A percentile compares a stretch with the other conserved stretches of the same genome.
Evolutionary conservation across 2,329 filamentous ascomycete species (phyloP).

Genomic region (Aspergillus costaricaensis): DNA sequence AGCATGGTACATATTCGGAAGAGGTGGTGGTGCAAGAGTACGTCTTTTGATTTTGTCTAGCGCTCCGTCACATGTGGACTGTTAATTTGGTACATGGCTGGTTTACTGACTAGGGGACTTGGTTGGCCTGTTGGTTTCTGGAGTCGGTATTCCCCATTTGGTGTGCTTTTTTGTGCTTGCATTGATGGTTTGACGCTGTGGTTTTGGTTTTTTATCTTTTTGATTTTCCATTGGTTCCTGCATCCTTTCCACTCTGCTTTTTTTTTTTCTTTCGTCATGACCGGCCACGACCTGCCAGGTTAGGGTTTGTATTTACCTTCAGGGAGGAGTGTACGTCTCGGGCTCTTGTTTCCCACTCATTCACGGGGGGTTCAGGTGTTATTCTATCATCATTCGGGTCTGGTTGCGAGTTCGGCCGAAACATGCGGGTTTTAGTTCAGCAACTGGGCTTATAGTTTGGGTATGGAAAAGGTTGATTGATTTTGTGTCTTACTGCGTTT

Average conservation of each 20-base stretch:
- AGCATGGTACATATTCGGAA: conserved; percentile 37
- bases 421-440: conserved; percentile 13
- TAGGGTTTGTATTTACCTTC: conserved; percentile 20
- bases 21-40: conserved; percentile 26
- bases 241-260: conserved; percentile 11
- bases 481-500: neutral
- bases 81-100: conserved; percentile 32
- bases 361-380: conserved; percentile 23
- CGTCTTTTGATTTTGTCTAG: conserved; percentile 20
- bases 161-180: conserved; percentile 22
- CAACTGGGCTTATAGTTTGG: conserved; percentile 13
- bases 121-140: conserved; percentile 34
- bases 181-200: conserved; percentile 9
- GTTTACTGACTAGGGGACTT: conserved; percentile 32
- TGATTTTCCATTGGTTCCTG: conserved; percentile 9
- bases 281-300: conserved; percentile 13
- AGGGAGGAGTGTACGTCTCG: conserved; percentile 19
- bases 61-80: conserved; percentile 29
- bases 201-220: conserved; percentile 6
- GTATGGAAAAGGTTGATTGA: conserved; percentile 18
- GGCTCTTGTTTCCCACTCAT: conserved; percentile 22
- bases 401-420: conserved; percentile 22
- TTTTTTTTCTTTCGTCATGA: conserved; percentile 2
- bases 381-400: conserved; percentile 20
- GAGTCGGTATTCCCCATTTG: conserved; percentile 31